Percentiles rank a stretch among this genome's conserved stretches.
Evolutionary conservation across 495 filamentous ascomycete species (phyloP).

Genomic region (Talaromyces adpressus): DNA sequence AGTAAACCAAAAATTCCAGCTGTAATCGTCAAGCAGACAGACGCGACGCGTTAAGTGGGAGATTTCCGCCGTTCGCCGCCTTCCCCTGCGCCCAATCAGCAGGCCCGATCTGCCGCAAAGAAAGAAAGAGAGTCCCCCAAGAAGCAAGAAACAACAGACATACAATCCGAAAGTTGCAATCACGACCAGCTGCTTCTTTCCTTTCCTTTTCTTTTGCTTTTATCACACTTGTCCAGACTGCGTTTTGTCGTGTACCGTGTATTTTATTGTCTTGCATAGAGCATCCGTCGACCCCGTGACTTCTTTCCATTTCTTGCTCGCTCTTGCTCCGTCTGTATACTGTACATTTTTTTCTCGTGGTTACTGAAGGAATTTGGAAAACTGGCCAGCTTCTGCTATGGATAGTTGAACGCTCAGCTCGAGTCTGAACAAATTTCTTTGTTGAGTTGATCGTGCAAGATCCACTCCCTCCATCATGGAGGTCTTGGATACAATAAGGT

Average conservation of each 20-base stretch:
- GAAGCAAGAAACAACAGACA: neutral
- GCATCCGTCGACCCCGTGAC: neutral
- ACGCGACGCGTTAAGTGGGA: constrained; percentile 1
- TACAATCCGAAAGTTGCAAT: neutral
- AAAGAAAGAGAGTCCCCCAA: neutral
- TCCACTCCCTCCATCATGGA: constrained; percentile 25
- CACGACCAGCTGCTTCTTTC: neutral
- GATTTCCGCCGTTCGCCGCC: neutral
- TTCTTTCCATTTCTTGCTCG: neutral
- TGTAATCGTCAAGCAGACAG: neutral
- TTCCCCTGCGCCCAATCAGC: neutral
- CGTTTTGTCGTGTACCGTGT: neutral
- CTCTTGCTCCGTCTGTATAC: neutral
- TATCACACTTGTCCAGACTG: neutral
- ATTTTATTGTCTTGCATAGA: neutral
- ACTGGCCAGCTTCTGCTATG: neutral
- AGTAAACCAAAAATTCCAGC: too few relatives aligned
- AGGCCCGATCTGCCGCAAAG: neutral
- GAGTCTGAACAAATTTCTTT: neutral
- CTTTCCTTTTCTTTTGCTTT: neutral
- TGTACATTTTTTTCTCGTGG: neutral
- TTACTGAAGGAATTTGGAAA: neutral
- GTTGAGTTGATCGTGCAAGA: neutral
- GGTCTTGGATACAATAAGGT: constrained; percentile 36
- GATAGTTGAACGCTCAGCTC: neutral